These are phyloP conservation scores for Crithidia acanthocephali DNA, from an alignment of 208 protist genomes.

Conservation along the genomic window DNA sequence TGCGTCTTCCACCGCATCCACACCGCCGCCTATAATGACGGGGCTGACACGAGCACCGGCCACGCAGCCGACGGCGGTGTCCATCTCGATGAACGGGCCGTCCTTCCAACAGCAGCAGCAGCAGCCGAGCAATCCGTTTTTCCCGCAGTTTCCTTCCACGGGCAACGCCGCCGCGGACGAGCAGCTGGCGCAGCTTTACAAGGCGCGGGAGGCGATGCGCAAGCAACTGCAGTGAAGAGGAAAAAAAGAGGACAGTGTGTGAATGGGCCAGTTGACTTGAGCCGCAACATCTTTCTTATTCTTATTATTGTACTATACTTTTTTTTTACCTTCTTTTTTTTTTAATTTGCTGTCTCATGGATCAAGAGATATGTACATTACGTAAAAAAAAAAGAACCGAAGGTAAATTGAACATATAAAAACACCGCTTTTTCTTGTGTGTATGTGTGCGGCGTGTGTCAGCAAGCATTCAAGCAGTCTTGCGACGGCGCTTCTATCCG, in stretches of 20 bases:
- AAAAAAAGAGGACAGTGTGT: conserved; percentile 1
- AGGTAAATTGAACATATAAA: no score
- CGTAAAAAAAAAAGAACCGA: background rate
- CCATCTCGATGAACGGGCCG: no score
- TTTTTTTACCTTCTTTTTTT: background rate
- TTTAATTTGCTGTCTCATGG: no score
- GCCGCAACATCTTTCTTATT: background rate
- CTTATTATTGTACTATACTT: background rate
- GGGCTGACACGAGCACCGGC: background rate
- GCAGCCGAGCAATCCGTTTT: conserved; percentile 58
- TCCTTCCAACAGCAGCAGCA: background rate
- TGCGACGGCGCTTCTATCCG: no score
- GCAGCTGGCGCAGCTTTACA: conserved; percentile 79
- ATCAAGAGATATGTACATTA: conserved; percentile 5
- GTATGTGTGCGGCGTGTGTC: no score
- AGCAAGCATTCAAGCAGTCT: no score
- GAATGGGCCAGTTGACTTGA: no score
- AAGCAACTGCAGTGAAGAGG: conserved; percentile 41
- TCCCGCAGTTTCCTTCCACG: conserved; percentile 65
- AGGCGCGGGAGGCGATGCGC: conserved; percentile 72
- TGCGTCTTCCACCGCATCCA: background rate
- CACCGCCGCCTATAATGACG: background rate
- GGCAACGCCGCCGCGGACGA: conserved; percentile 78
- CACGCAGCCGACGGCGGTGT: no score
- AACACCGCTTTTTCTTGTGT: background rate